Percentiles rank a stretch among this genome's conserved stretches.
Evolutionary conservation across 2,329 filamentous ascomycete species (phyloP).

Genomic region (Chaetomiaceae sp.): DNA sequence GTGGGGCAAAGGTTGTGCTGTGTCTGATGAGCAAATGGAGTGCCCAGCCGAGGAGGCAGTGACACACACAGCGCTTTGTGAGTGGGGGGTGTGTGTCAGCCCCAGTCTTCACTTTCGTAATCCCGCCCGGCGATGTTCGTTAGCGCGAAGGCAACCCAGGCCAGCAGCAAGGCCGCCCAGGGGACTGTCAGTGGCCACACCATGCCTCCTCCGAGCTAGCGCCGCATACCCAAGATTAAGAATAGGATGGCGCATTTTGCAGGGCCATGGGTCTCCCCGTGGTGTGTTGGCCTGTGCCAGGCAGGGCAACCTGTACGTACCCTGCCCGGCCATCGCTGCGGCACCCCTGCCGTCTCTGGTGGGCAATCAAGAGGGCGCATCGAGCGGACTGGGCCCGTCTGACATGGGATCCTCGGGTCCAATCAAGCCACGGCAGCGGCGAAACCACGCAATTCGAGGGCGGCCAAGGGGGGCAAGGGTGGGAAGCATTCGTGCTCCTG

Average conservation of each 20-base stretch:
- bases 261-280: constrained; percentile 19
- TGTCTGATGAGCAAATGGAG: constrained; percentile 14
- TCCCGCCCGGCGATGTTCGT: constrained; percentile 30
- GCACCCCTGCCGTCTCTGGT: constrained; percentile 14
- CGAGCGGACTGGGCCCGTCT: constrained; percentile 17
- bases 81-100: constrained; percentile 43
- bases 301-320: constrained; percentile 17
- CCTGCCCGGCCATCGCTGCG: constrained; percentile 1
- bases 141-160: constrained; percentile 22
- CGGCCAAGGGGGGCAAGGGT: background rate
- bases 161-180: constrained; percentile 2
- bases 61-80: constrained; percentile 27
- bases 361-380: constrained; percentile 17
- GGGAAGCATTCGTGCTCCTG: constrained; percentile 10
- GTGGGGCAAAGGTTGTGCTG: constrained; percentile 13
- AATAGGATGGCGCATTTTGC: constrained; percentile 42
- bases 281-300: constrained; percentile 23
- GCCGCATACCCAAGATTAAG: constrained; percentile 33
- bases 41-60: constrained; percentile 16
- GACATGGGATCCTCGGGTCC: constrained; percentile 24
- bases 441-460: constrained; percentile 25
- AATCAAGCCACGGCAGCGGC: constrained; percentile 25
- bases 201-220: constrained; percentile 32
- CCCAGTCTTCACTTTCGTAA: constrained; percentile 44
- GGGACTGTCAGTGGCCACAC: constrained; percentile 18